Percentiles rank a stretch among this genome's conserved stretches.
These are phyloP conservation scores for Talaromyces ruber DNA, from an alignment of 495 filamentous ascomycete genomes.

Conservation along the genomic window DNA sequence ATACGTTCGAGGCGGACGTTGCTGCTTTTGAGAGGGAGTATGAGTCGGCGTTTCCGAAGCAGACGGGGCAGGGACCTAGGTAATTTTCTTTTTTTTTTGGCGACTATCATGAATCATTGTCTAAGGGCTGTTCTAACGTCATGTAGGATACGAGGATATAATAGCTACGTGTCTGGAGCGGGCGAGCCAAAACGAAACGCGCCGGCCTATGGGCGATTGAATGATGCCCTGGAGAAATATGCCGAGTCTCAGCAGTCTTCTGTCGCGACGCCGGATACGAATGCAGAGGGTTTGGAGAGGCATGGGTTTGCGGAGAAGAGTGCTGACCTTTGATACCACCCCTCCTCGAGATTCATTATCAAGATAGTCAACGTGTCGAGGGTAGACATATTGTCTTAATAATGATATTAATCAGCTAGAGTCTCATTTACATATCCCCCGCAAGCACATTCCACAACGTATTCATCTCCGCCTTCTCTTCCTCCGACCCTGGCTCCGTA, in stretches of 20 bases:
- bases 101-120: neutral
- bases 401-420: neutral
- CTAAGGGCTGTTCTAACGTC: neutral
- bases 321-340: neutral
- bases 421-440: constrained; percentile 16
- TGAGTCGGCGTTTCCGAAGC: constrained; percentile 57
- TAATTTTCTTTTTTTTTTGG: constrained; percentile 13
- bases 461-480: constrained; percentile 34
- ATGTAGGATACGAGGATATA: constrained; percentile 68
- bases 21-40: constrained; percentile 53
- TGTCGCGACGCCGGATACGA: constrained; percentile 38
- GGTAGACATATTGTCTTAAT: neutral
- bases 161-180: constrained; percentile 61
- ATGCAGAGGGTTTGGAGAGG: constrained; percentile 45
- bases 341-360: neutral
- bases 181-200: constrained; percentile 59
- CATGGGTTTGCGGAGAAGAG: constrained; percentile 53
- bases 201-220: constrained; percentile 51
- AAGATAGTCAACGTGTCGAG: neutral
- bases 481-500: constrained; percentile 28
- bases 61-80: constrained; percentile 72
- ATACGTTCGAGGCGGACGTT: constrained; percentile 54
- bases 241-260: constrained; percentile 40
- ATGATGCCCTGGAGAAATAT: constrained; percentile 40
- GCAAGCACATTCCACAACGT: constrained; percentile 36